These are phyloP conservation scores for Colletotrichum sp. DNA, from an alignment of 2,329 filamentous ascomycete species.

Conservation along the genomic window DNA sequence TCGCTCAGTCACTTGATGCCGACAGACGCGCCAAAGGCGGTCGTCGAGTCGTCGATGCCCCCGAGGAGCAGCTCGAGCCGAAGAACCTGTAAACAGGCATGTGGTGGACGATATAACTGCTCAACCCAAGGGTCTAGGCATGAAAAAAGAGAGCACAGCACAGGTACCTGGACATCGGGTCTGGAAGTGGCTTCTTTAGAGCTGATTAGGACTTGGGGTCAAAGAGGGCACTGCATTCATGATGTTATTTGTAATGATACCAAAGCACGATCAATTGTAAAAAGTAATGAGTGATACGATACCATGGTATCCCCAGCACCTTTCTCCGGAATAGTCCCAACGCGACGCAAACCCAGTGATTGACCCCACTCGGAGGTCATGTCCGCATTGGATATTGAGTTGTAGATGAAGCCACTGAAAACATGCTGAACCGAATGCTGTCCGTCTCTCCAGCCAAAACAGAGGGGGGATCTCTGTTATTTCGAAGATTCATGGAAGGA, in stretches of 20 bases:
- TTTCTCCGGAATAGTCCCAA: too few species aligned
- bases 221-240: not conserved
- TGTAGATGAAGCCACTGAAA: accelerated
- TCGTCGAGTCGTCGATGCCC: not conserved
- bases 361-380: not conserved
- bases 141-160: not conserved
- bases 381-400: not conserved
- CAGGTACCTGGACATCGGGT: not conserved
- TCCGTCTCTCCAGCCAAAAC: too few species aligned
- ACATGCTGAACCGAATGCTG: accelerated
- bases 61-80: constrained; percentile 2
- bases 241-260: not conserved
- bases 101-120: not conserved
- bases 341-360: not conserved
- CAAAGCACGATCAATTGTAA: not conserved
- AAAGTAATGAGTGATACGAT: not conserved
- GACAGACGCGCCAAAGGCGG: constrained; percentile 7
- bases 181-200: not conserved
- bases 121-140: not conserved
- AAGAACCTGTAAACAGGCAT: not conserved
- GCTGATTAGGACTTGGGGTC: not conserved
- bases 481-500: not conserved
- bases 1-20: constrained; percentile 12
- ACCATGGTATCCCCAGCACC: too few species aligned
- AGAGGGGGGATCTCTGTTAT: not conserved